Evolutionary conservation across 1,284 basidiomycete species (phyloP), one percentile per base, ranked within the genome.

Genomic region (Malassezia equina): DNA sequence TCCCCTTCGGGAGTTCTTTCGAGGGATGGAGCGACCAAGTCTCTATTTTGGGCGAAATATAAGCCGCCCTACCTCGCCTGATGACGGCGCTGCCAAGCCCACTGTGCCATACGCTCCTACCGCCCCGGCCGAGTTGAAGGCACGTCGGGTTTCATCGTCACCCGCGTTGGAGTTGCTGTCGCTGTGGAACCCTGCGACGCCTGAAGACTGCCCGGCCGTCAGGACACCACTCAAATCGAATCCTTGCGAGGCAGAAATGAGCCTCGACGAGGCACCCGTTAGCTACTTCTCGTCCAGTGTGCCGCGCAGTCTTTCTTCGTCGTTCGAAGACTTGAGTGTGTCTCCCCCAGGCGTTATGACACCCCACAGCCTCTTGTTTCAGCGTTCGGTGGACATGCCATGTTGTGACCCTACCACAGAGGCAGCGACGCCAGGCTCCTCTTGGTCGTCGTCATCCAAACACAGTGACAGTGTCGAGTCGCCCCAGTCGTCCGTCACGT

Each of bases 361-460:
- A 1, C 53, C 53, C 0, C 47, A 50, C 25, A 45, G 41, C 17
- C 19, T 55, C 7, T 23, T 55, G n/a, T 55, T 55, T n/a, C 31
- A 32, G 12, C 31, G 42, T 12, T 19, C 40, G 9, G 7, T 17
- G 9, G 52, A 48, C 24, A 48, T 27, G 31, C 33, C 21, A 17
- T 21, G 27, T 15, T 39, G 15, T 7, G 52, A 41, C 1, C 13
- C 19, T 11, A 9, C 9, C 7, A 4, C 27, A 4, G 42, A 31
- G 15, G 33, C 34, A 8, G 15, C 21, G 1, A 53, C 45, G 2
- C 34, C 34, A 1, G 29, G 44, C 13, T 53, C 53, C n/a, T 55
- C 53, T 0, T 55, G 47, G 46, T 55, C 47, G 2, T 55, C 53
- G 4, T 36, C 41, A 7, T 50, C 53, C 19, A 55, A 55, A 43